Base-by-base conservation (phyloP, 106 monocot species). In the Xerophyta viscosa region DNA sequence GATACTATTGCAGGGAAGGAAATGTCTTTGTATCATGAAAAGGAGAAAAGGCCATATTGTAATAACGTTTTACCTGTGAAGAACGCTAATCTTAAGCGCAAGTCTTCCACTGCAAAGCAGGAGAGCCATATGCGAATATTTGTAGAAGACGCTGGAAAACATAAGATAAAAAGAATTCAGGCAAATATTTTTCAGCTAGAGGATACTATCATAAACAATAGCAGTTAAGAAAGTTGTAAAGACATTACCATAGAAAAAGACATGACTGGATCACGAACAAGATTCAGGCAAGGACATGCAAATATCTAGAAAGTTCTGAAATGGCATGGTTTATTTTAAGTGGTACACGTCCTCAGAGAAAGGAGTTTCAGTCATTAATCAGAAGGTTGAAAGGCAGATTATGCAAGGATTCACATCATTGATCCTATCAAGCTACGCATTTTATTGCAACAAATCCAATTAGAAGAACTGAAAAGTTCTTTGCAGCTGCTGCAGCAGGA, bases 401-500 rank as follows among this genome's bases (percentile, higher is more conserved):
- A 13, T 96, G 96, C 54, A 76, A 73, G 59, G 85, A 89, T 66
- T 84, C 96, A 37, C 89, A 90, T 43, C 66, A 74, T 20, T 90
- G 89, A 84, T 77, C 83, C 37, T 90, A 83, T 37, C 76, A 89
- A 39, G 96, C 89, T 48, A 96, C 96, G 7, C 89, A 89, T 78
- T 82, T 89, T 62, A 79, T 96, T 68, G 76, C 68, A 11, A 76
- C 85, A 9, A 78, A 76, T 43, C 74, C 78, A 20, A 46, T 94
- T 24, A 78, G 89, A 33, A 74, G 96, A 65, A 96, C 96, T 17
- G 88, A 96, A 57, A 96, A 96, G 26, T 85, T 96, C 51, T 96
- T 96, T 64, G 96, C 96, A 29, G 96, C 96, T 52, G 85, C 85
- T 50, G 88, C 96, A 48, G 68, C 96, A 66, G 96, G 96, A 73